Conservation (phyloP, 164 flowering plant species). For the Echeveria elegans region DNA sequence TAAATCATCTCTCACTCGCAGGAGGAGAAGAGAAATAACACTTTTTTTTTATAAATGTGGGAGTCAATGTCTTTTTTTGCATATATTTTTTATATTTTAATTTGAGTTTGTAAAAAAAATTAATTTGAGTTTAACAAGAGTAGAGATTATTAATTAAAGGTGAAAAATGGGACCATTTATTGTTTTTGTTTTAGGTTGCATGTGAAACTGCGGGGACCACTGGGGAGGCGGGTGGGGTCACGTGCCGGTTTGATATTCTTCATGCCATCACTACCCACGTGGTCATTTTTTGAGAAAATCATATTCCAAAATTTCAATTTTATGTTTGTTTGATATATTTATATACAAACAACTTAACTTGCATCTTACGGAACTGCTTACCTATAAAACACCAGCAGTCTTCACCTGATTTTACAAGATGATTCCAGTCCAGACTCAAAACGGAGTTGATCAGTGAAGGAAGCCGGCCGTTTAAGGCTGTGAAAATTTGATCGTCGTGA, state of each 20-base stretch:
- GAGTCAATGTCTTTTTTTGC: too few relatives aligned
- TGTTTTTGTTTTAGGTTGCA: background rate
- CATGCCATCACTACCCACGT: conserved; percentile 1
- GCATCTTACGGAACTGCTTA: background rate
- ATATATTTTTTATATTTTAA: background rate
- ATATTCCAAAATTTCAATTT: background rate
- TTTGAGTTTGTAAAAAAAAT: background rate
- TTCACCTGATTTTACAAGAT: background rate
- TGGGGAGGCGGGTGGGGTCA: conserved; percentile 4
- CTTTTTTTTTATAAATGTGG: too few relatives aligned
- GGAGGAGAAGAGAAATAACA: too few relatives aligned
- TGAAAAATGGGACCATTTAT: conserved; percentile 1
- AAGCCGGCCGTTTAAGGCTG: too few relatives aligned
- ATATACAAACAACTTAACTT: background rate
- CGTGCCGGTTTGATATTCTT: background rate
- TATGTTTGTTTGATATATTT: background rate
- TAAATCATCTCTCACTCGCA: too few relatives aligned
- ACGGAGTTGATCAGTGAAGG: too few relatives aligned
- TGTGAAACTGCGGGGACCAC: background rate
- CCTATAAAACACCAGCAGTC: background rate
- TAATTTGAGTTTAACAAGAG: background rate
- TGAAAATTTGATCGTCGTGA: too few relatives aligned
- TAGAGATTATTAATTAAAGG: background rate
- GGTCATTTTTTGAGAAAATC: background rate
- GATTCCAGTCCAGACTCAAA: background rate